Percentiles rank a stretch among this genome's conserved stretches.
phyloP scores from a whole-genome alignment of 2,329 filamentous ascomycete genomes.

The Fusarium temperatum region DNA sequence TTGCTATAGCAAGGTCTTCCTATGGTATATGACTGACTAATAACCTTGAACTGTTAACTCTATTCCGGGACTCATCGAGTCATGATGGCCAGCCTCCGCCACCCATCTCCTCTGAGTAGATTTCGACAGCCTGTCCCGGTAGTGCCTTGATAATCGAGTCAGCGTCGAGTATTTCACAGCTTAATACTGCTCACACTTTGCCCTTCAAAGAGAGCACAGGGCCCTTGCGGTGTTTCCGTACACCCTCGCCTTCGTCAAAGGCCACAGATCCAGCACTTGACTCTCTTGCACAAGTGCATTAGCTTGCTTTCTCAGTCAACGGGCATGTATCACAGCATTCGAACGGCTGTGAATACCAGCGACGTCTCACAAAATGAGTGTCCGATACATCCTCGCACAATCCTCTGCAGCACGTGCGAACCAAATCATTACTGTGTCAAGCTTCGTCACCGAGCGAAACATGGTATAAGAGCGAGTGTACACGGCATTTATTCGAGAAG shows the following conservation, averaged over 20 bases:
- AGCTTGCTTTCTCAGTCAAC: not conserved
- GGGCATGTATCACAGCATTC: slow-evolving; percentile 31
- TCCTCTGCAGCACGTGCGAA: slow-evolving; percentile 25
- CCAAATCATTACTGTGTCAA: slow-evolving; percentile 23
- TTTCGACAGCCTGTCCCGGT: not conserved
- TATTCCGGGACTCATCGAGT: not conserved
- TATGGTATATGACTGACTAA: not conserved
- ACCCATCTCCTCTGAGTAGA: slow-evolving; percentile 1
- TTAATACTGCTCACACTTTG: not conserved
- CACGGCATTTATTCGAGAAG: slow-evolving; percentile 1
- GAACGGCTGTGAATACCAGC: slow-evolving; percentile 11
- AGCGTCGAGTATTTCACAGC: not conserved
- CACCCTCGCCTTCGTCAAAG: not conserved
- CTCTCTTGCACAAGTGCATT: not conserved
- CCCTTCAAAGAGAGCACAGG: not conserved
- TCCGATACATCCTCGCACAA: slow-evolving; percentile 24
- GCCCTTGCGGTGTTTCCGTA: not conserved
- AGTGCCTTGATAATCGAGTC: slow-evolving; percentile 1
- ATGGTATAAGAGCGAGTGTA: slow-evolving; percentile 33
- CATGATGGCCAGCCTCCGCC: not conserved
- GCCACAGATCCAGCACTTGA: not conserved
- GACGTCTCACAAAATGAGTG: slow-evolving; percentile 28
- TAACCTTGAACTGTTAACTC: not conserved
- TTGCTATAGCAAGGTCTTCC: too few relatives aligned
- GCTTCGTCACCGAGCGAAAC: slow-evolving; percentile 2